Percentiles rank a stretch among this genome's conserved stretches.
phyloP scores from a whole-genome alignment of 1,284 basidiomycete genomes.

The Irpex sp. region DNA sequence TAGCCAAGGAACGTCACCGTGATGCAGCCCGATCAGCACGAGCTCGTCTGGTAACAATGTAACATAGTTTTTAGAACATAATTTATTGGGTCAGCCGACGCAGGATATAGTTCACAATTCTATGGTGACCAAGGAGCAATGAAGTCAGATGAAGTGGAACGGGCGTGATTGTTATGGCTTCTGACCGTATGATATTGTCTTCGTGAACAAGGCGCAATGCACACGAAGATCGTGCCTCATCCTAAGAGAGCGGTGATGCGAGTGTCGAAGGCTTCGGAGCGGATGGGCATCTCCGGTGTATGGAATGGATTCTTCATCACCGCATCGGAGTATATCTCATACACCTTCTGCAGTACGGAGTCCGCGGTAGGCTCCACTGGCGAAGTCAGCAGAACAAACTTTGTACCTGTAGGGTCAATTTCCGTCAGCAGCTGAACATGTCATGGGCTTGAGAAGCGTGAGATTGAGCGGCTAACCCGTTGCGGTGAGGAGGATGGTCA shows the following conservation, averaged over 20 bases:
- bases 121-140: neutral
- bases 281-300: constrained; percentile 97
- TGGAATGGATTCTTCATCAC: constrained; percentile 99
- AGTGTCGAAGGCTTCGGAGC: constrained; percentile 85
- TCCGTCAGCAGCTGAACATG: neutral
- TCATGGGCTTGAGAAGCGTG: constrained; percentile 5
- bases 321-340: constrained; percentile 88
- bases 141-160: neutral
- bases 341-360: constrained; percentile 73
- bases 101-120: neutral
- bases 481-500: constrained; percentile 86
- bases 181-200: neutral
- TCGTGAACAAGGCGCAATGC: neutral
- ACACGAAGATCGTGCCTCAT: neutral
- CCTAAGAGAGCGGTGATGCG: constrained; percentile 63
- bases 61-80: neutral
- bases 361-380: constrained; percentile 75
- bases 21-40: neutral
- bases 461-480: constrained; percentile 65
- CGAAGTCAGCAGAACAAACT: constrained; percentile 90
- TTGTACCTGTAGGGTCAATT: constrained; percentile 67
- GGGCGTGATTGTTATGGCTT: neutral
- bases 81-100: constrained; percentile 1
- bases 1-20: constrained; percentile 3
- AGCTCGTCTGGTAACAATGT: neutral